phyloP scores from a whole-genome alignment of 352 stramenopile species.

The Globisporangium cylindrosporum region DNA sequence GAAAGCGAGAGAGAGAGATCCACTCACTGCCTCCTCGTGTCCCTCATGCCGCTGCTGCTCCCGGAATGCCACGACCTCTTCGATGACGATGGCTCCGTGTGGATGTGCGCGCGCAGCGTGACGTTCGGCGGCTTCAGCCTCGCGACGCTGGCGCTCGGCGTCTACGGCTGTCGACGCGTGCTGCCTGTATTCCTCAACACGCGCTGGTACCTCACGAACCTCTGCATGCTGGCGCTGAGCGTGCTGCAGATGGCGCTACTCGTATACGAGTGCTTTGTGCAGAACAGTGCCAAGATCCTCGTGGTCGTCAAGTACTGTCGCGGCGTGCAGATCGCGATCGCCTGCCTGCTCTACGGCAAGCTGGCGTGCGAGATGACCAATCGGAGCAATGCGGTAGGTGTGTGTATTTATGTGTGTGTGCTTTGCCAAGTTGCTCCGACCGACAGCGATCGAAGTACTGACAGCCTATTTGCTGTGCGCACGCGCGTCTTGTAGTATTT shows the following conservation, averaged over 20 bases:
- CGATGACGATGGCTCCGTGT: conserved; percentile 25
- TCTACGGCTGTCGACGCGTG: conserved; percentile 49
- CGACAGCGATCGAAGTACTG: not conserved
- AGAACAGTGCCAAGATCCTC: conserved; percentile 58
- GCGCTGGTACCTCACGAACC: conserved; percentile 56
- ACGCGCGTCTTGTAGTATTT: conserved; percentile 31
- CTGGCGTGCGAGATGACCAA: conserved; percentile 63
- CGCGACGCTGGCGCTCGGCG: conserved; percentile 38
- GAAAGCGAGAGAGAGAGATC: not conserved
- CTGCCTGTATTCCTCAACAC: conserved; percentile 54
- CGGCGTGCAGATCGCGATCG: conserved; percentile 61
- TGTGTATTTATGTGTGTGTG: not conserved
- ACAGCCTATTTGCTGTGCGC: not conserved
- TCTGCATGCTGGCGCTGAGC: conserved; percentile 58
- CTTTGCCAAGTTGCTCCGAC: not conserved
- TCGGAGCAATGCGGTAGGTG: conserved; percentile 29
- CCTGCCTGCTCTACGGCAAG: conserved; percentile 67
- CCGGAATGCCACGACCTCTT: conserved; percentile 53
- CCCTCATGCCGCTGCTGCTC: conserved; percentile 27
- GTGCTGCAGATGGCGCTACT: conserved; percentile 63
- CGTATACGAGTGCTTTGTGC: conserved; percentile 57
- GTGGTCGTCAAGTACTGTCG: conserved; percentile 73
- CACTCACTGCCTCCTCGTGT: not conserved
- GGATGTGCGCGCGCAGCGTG: conserved; percentile 60
- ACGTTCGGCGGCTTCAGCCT: conserved; percentile 58